Percentiles rank a stretch among this genome's conserved stretches.
Evolutionary conservation across 495 filamentous ascomycete genomes (phyloP).

Genomic region (Pseudoneurospora amorphoporcata): DNA sequence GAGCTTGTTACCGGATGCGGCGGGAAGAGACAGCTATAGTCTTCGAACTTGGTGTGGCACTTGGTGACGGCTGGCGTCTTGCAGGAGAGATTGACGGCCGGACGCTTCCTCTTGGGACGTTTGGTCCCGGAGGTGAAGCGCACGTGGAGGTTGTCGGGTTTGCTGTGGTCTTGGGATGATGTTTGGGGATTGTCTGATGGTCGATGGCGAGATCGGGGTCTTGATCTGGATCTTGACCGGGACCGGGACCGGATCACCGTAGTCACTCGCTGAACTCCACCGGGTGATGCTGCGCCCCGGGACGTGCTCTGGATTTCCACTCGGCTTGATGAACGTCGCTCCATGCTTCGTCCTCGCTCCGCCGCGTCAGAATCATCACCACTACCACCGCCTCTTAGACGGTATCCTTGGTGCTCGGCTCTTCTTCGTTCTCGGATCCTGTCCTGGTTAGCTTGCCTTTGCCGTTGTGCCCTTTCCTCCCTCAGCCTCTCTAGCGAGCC

Average conservation of each 20-base stretch:
- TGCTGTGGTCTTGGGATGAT: background rate
- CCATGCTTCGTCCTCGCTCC: background rate
- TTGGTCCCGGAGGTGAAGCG: background rate
- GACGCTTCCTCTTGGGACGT: background rate
- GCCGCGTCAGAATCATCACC: background rate
- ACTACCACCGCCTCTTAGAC: background rate
- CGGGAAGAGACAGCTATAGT: background rate
- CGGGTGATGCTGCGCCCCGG: background rate
- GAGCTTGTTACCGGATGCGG: background rate
- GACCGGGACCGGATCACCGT: background rate
- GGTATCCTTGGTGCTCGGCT: background rate
- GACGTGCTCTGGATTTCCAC: background rate
- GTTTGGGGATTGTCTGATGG: background rate
- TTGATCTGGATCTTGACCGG: background rate
- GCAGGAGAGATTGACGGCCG: background rate
- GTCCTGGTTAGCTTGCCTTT: background rate
- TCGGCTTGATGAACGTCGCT: background rate
- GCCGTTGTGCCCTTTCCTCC: background rate
- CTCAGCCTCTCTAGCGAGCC: background rate
- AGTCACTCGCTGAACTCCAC: background rate
- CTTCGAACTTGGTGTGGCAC: background rate
- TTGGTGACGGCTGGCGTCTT: background rate
- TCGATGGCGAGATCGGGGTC: background rate
- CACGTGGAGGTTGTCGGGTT: background rate
- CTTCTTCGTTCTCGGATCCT: background rate